phyloP scores from a whole-genome alignment of 345 rosid species.

The Populus tremula region DNA sequence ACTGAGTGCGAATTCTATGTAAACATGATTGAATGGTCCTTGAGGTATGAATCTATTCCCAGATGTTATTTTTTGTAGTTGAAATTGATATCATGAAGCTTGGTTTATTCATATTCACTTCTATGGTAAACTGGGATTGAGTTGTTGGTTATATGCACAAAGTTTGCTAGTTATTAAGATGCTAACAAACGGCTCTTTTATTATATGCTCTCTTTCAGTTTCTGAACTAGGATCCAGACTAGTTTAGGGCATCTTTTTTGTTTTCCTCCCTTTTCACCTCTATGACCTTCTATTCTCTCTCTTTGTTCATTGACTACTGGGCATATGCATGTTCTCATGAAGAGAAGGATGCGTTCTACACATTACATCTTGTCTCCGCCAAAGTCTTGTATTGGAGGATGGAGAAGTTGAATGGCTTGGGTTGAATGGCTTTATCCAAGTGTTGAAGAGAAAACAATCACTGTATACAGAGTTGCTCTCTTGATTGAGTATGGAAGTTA shows the following conservation, averaged over 20 bases:
- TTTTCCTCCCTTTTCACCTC: no score
- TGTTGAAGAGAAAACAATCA: slow-evolving; percentile 58
- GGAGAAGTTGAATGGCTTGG: slow-evolving; percentile 84
- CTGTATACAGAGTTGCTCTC: slow-evolving; percentile 47
- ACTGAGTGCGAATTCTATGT: slow-evolving; percentile 32
- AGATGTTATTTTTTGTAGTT: neutral
- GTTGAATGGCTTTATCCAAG: slow-evolving; percentile 55
- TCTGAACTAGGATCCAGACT: neutral
- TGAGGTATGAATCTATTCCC: slow-evolving; percentile 40
- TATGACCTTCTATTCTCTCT: neutral
- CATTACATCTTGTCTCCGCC: slow-evolving; percentile 27
- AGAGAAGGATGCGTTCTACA: slow-evolving; percentile 43
- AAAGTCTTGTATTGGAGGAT: slow-evolving; percentile 38
- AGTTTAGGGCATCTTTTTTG: neutral
- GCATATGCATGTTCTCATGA: slow-evolving; percentile 52
- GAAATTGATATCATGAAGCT: neutral
- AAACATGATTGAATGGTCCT: slow-evolving; percentile 45
- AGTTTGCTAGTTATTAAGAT: neutral
- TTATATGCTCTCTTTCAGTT: neutral
- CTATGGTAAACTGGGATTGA: neutral
- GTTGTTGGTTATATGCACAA: neutral
- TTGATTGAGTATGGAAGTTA: slow-evolving; percentile 37
- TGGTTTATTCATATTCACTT: neutral
- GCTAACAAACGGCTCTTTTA: neutral
- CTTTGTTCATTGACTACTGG: slow-evolving; percentile 25